These are phyloP conservation scores for Fusarium armeniacum DNA, from an alignment of 2,329 filamentous ascomycete species.

Conservation along the genomic window DNA sequence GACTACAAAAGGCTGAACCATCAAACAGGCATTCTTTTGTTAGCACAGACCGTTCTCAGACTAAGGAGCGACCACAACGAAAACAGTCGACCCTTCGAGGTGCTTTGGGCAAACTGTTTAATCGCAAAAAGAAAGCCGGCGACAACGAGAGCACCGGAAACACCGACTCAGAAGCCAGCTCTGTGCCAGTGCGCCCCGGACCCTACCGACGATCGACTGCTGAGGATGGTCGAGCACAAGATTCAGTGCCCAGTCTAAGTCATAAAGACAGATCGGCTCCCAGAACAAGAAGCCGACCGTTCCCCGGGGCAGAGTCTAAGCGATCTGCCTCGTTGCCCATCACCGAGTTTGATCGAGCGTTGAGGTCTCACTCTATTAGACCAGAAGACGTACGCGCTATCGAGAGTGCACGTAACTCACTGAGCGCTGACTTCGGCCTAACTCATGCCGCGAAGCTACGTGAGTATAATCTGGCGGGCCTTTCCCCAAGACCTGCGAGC, in stretches of 20 bases:
- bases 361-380: slow-evolving; percentile 73
- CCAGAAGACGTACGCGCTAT: slow-evolving; percentile 68
- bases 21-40: slow-evolving; percentile 64
- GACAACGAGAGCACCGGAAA: slow-evolving; percentile 41
- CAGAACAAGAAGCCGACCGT: slow-evolving; percentile 58
- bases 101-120: slow-evolving; percentile 70
- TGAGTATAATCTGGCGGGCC: slow-evolving; percentile 63
- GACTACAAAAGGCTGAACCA: slow-evolving; percentile 47
- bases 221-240: slow-evolving; percentile 34
- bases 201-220: slow-evolving; percentile 41
- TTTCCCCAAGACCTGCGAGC: slow-evolving; percentile 74
- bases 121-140: slow-evolving; percentile 65
- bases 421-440: slow-evolving; percentile 61
- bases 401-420: slow-evolving; percentile 67
- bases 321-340: slow-evolving; percentile 72
- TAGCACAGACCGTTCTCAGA: slow-evolving; percentile 54
- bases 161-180: slow-evolving; percentile 43
- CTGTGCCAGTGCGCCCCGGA: slow-evolving; percentile 47
- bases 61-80: slow-evolving; percentile 58
- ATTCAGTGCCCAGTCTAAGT: slow-evolving; percentile 31
- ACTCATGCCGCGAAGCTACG: slow-evolving; percentile 52
- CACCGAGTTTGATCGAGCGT: slow-evolving; percentile 71
- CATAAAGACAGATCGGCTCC: slow-evolving; percentile 44
- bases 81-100: slow-evolving; percentile 71
- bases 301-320: slow-evolving; percentile 60